Conservation (phyloP, 768 basidiomycete genomes). For the Mycena haematopus region DNA sequence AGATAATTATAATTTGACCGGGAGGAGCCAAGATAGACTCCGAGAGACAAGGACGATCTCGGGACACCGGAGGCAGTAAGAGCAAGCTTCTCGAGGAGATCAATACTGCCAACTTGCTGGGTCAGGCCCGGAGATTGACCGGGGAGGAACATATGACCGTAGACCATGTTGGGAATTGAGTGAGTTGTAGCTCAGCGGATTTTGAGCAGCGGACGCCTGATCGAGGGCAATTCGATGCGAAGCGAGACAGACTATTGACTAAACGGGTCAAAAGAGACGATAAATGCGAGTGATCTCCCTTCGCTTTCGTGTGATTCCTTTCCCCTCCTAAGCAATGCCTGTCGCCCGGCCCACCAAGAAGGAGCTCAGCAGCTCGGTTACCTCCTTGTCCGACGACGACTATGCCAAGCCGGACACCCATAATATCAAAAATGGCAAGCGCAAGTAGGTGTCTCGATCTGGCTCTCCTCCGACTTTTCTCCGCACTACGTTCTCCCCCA, state of each 20-base stretch:
- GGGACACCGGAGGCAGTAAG: slow-evolving; percentile 13
- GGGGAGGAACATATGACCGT: slow-evolving; percentile 49
- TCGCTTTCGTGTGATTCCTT: slow-evolving; percentile 35
- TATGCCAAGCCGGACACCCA: slow-evolving; percentile 60
- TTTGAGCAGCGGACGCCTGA: slow-evolving; percentile 40
- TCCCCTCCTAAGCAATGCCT: slow-evolving; percentile 59
- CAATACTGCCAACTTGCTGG: slow-evolving; percentile 41
- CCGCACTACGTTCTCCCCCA: slow-evolving; percentile 46
- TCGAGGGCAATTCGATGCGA: slow-evolving; percentile 21
- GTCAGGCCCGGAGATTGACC: slow-evolving; percentile 50
- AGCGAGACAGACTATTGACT: slow-evolving; percentile 9
- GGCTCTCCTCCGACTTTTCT: slow-evolving; percentile 59
- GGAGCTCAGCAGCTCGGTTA: slow-evolving; percentile 63
- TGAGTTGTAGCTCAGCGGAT: slow-evolving; percentile 27
- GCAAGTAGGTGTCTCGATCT: slow-evolving; percentile 64
- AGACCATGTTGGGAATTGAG: slow-evolving; percentile 37
- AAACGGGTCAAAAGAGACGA: slow-evolving; percentile 32
- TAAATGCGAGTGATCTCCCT: slow-evolving; percentile 7
- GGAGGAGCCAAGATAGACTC: neutral
- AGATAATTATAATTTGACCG: neutral
- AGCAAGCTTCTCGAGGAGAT: slow-evolving; percentile 10
- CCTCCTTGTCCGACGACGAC: slow-evolving; percentile 71
- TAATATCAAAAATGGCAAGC: slow-evolving; percentile 72
- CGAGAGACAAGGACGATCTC: neutral
- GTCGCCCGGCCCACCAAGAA: slow-evolving; percentile 61